Evolutionary conservation across 1,139 yeast genomes (phyloP).

Genomic region (Blastobotrys apis): DNA sequence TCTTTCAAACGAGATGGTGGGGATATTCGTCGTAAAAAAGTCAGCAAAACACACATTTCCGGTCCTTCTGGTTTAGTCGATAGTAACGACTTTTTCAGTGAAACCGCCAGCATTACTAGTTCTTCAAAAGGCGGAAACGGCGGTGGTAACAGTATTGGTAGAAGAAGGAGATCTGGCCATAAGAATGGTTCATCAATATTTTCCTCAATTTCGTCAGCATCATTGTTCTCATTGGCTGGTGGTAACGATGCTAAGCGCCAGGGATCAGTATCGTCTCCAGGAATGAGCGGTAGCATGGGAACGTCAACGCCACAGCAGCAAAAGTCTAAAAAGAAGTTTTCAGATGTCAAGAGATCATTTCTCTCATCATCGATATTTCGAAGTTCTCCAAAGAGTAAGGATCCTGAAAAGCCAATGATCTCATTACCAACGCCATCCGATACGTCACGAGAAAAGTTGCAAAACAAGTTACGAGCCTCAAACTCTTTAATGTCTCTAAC

Average conservation of each 20-base stretch:
- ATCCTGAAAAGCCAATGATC: conserved; percentile 39
- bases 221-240: conserved; percentile 12
- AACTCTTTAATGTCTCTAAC: conserved; percentile 46
- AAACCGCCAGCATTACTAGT: conserved; percentile 15
- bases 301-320: conserved; percentile 3
- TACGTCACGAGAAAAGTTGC: conserved; percentile 50
- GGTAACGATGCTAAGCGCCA: conserved; percentile 4
- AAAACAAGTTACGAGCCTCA: conserved; percentile 49
- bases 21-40: conserved; percentile 20
- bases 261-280: conserved; percentile 10
- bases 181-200: conserved; percentile 20
- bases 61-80: conserved; percentile 26
- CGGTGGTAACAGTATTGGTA: no score
- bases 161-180: conserved; percentile 15
- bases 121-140: not conserved
- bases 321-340: conserved; percentile 4
- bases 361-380: conserved; percentile 11
- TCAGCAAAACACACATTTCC: conserved; percentile 26
- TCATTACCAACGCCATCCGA: conserved; percentile 56
- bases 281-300: not conserved
- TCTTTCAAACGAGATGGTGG: conserved; percentile 26
- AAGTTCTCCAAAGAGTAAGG: conserved; percentile 4
- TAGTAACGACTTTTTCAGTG: conserved; percentile 23
- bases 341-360: conserved; percentile 14
- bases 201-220: conserved; percentile 19